phyloP scores from a whole-genome alignment of 139 green algal species.

The Tetradesmus lagerheimii region DNA sequence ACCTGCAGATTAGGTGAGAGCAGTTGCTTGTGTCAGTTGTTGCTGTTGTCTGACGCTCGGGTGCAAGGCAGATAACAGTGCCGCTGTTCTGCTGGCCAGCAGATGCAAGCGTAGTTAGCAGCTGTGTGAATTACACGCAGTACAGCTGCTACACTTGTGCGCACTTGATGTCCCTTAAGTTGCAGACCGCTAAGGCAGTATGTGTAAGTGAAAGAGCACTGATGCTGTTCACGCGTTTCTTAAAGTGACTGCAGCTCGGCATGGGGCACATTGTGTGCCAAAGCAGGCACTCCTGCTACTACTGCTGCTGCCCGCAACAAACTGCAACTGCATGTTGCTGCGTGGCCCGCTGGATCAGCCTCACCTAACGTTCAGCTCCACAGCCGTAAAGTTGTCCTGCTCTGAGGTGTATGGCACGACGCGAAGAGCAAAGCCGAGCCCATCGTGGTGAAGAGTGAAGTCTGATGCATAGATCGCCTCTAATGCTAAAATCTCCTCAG shows the following conservation, averaged over 20 bases:
- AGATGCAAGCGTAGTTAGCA: too few relatives aligned
- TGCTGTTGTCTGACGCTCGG: neutral
- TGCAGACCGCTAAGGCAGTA: too few relatives aligned
- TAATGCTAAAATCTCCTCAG: constrained; percentile 58
- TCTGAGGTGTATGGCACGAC: constrained; percentile 74
- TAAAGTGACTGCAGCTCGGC: neutral
- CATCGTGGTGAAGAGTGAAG: constrained; percentile 58
- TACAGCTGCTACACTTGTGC: neutral
- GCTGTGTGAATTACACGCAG: neutral
- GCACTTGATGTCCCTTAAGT: neutral
- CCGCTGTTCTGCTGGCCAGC: too few relatives aligned
- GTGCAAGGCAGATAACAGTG: neutral
- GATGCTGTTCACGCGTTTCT: too few relatives aligned
- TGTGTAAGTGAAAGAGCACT: too few relatives aligned
- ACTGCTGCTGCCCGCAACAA: neutral
- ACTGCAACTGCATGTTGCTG: neutral
- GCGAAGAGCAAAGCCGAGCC: constrained; percentile 64
- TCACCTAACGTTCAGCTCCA: constrained; percentile 66
- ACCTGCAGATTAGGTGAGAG: constrained; percentile 16
- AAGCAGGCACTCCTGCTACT: neutral
- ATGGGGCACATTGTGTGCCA: neutral
- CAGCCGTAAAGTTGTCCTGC: constrained; percentile 64
- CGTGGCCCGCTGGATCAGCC: neutral
- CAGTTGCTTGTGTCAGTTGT: neutral
- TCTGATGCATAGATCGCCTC: constrained; percentile 52